These are phyloP conservation scores for Leishmania major DNA, from an alignment of 208 protist species.

Conservation along the genomic window DNA sequence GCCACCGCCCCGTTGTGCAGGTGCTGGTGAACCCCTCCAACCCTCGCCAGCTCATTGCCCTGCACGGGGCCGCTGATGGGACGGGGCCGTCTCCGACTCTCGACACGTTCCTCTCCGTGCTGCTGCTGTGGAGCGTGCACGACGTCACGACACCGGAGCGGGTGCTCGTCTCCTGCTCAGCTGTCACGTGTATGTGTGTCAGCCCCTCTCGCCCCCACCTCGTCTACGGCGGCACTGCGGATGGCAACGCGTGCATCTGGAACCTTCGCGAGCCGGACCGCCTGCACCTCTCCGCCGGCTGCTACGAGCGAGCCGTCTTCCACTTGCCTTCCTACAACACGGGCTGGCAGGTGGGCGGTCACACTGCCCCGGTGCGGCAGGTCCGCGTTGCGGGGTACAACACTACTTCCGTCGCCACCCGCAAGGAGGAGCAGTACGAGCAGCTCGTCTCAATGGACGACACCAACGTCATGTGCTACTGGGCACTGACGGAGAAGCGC, in stretches of 20 bases:
- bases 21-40: slow-evolving; percentile 52
- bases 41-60: slow-evolving; percentile 45
- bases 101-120: slow-evolving; percentile 65
- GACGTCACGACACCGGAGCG: slow-evolving; percentile 62
- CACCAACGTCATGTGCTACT: slow-evolving; percentile 57
- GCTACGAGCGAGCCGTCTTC: slow-evolving; percentile 43
- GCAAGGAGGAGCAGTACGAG: slow-evolving; percentile 62
- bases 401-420: slow-evolving; percentile 4
- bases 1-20: slow-evolving; percentile 56
- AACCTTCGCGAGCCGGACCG: slow-evolving; percentile 77
- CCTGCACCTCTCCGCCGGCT: slow-evolving; percentile 60
- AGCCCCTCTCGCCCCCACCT: slow-evolving; percentile 68
- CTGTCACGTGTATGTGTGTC: slow-evolving; percentile 56
- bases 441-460: slow-evolving; percentile 77
- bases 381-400: slow-evolving; percentile 76
- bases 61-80: slow-evolving; percentile 43
- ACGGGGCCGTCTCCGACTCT: slow-evolving; percentile 43
- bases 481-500: slow-evolving; percentile 65
- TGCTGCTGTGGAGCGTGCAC: slow-evolving; percentile 80
- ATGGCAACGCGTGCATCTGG: slow-evolving; percentile 78
- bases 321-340: slow-evolving; percentile 78
- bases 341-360: slow-evolving; percentile 72
- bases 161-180: slow-evolving; percentile 54
- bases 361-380: slow-evolving; percentile 52
- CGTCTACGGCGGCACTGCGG: slow-evolving; percentile 70